Percentiles rank a stretch among this genome's conserved stretches.
Evolutionary conservation across 1,284 basidiomycete species (phyloP).

Genomic region (Ganoderma resinaceum): DNA sequence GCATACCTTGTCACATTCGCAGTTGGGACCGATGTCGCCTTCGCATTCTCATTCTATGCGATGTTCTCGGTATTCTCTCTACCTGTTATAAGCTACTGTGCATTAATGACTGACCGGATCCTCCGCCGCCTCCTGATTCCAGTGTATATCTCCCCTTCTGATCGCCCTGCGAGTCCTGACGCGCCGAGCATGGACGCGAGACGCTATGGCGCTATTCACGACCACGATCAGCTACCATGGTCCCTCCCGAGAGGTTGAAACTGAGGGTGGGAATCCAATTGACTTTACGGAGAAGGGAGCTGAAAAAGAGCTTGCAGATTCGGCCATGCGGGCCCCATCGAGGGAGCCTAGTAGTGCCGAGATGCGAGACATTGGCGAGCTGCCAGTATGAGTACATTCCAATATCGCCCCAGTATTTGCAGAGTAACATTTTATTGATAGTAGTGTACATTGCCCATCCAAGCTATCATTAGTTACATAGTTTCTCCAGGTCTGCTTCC

Average conservation of each 20-base stretch:
- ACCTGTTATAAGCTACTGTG: neutral
- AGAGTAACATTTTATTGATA: neutral
- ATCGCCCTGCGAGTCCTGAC: constrained; percentile 43
- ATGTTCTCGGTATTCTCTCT: constrained; percentile 31
- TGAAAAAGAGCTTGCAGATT: neutral
- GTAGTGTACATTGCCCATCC: neutral
- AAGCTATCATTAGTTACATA: neutral
- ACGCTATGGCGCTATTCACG: constrained; percentile 22
- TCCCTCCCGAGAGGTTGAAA: constrained; percentile 16
- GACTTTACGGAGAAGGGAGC: constrained; percentile 10
- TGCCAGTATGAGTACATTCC: neutral
- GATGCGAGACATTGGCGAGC: constrained; percentile 1
- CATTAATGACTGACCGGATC: neutral
- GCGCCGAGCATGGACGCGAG: constrained; percentile 39
- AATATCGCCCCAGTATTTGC: neutral
- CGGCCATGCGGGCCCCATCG: neutral
- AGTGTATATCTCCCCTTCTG: constrained; percentile 43
- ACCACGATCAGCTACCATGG: constrained; percentile 29
- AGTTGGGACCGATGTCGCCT: constrained; percentile 26
- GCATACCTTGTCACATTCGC: constrained; percentile 29
- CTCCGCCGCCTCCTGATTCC: neutral
- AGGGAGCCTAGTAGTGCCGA: neutral
- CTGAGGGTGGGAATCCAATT: neutral
- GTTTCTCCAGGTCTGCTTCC: neutral
- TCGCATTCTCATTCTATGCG: constrained; percentile 31